These are phyloP conservation scores for Ephemerocybe angulata DNA, from an alignment of 768 basidiomycete genomes.

Conservation along the genomic window DNA sequence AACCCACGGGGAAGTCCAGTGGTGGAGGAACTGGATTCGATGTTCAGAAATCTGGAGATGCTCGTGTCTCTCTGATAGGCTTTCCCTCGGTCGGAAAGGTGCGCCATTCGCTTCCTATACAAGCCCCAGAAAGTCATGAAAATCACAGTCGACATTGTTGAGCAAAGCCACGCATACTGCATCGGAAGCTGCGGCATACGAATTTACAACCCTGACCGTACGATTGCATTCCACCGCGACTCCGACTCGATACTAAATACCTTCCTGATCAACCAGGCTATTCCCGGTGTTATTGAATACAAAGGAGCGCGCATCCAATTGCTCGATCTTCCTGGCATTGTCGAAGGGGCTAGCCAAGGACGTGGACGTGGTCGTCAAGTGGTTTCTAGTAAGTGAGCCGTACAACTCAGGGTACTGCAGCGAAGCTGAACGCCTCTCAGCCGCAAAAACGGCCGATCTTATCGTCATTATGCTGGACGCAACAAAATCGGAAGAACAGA, in stretches of 20 bases:
- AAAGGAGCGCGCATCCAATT: constrained; percentile 90
- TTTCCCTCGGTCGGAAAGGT: constrained; percentile 95
- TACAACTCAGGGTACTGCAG: background rate
- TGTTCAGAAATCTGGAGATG: constrained; percentile 80
- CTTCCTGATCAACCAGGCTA: constrained; percentile 55
- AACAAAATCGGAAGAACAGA: constrained; percentile 91
- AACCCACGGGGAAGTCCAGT: constrained; percentile 82
- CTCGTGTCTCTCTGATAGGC: constrained; percentile 87
- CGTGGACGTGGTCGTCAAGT: constrained; percentile 95
- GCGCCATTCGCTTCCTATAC: constrained; percentile 5
- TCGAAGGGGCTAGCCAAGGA: constrained; percentile 87
- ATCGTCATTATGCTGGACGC: constrained; percentile 93
- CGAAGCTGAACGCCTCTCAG: constrained; percentile 25
- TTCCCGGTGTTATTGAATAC: constrained; percentile 96
- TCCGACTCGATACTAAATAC: background rate
- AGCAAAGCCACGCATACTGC: constrained; percentile 90
- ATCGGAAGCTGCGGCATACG: constrained; percentile 87
- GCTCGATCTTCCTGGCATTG: constrained; percentile 93
- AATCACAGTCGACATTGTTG: constrained; percentile 76
- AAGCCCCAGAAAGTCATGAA: background rate
- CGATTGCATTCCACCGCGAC: constrained; percentile 15
- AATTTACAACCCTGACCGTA: constrained; percentile 90
- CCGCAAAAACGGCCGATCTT: constrained; percentile 88
- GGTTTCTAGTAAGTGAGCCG: constrained; percentile 68
- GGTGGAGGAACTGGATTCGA: constrained; percentile 83